phyloP scores from a whole-genome alignment of 1,284 basidiomycete genomes.

The Trametes polyzona region DNA sequence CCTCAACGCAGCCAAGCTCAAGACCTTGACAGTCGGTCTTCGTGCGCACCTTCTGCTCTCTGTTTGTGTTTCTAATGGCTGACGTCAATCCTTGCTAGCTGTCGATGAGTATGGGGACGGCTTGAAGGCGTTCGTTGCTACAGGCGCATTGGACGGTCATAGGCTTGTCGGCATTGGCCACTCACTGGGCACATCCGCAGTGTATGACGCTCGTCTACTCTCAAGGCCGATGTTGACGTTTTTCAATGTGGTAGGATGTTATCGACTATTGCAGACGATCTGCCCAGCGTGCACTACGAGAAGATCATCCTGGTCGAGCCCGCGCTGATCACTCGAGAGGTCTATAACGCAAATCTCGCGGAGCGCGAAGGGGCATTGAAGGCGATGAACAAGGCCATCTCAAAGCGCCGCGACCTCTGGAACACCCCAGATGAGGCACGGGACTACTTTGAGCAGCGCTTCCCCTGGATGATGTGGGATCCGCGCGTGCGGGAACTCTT shows the following conservation, averaged over 20 bases:
- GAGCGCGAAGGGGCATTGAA: conserved; percentile 16
- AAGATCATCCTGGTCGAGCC: conserved; percentile 23
- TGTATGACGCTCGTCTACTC: not conserved
- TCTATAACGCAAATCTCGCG: conserved; percentile 9
- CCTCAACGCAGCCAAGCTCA: conserved; percentile 2
- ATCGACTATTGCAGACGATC: conserved; percentile 1
- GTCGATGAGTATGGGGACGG: conserved; percentile 10
- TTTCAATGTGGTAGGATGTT: not conserved
- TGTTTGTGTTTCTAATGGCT: not conserved
- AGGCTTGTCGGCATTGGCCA: conserved; percentile 13
- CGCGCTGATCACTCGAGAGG: conserved; percentile 17
- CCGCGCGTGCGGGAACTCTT: conserved; percentile 18
- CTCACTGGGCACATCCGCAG: conserved; percentile 1
- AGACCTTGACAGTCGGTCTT: not conserved
- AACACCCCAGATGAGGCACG: conserved; percentile 14
- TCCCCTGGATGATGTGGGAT: conserved; percentile 26
- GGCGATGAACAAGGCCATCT: conserved; percentile 9
- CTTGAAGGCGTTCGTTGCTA: conserved; percentile 1
- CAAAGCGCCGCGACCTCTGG: conserved; percentile 21
- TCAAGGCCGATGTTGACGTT: not conserved
- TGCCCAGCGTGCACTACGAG: conserved; percentile 4
- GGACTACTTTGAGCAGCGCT: conserved; percentile 19
- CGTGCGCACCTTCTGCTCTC: not conserved
- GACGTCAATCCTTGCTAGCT: not conserved
- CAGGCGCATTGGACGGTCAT: conserved; percentile 5